Evolutionary conservation across 2,329 filamentous ascomycete genomes (phyloP), one percentile per base, ranked within the genome.

Genomic region (Exophiala sideris): DNA sequence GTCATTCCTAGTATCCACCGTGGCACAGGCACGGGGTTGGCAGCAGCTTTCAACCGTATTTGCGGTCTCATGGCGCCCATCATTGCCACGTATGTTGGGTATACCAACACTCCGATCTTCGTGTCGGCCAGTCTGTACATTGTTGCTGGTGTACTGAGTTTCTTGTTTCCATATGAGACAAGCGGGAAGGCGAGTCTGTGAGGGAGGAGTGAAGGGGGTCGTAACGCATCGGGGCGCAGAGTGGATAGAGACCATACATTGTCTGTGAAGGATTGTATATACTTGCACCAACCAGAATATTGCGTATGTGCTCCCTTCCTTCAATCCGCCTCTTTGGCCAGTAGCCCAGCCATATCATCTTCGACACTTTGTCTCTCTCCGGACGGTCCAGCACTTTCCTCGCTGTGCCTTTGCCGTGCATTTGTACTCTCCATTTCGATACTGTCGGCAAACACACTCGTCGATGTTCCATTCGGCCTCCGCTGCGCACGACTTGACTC

Each of bases 31-130:
- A 89, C 88, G 64, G 87, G 86, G 1, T 78, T 90, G 38, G 82
- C 85, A 0, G 86, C 89, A 24, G 84, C 81, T 0, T 82, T 80
- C 57, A 90, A 89, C 62, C 77, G 87, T 1, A 67, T 89, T 61
- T 89, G 89, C 85, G 87, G 87, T 1, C 87, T 90, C 42, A 63
- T 89, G 51, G 84, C 81, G 6, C 85, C 86, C 0, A 78, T 89
- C 5, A 81, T 61, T 24, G 58, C 60, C 4, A 56, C 60, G 12
- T 56, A 56, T 45, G 49, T 56, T 9, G 53, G 53, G 10, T 52
- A 56, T 18, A 59, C 56, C 10, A 57, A 61, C 40, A 68, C 66
- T 2, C 69, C 69, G 0, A 69, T 71, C 18, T 71, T 63, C 33
- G 68, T 71, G n/a, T 71, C 68, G 42, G 69, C 68, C 0, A 66